These are phyloP conservation scores for Bryum argenteum DNA, from an alignment of 225 moss, liverwort and hornwort genomes.

Conservation along the genomic window DNA sequence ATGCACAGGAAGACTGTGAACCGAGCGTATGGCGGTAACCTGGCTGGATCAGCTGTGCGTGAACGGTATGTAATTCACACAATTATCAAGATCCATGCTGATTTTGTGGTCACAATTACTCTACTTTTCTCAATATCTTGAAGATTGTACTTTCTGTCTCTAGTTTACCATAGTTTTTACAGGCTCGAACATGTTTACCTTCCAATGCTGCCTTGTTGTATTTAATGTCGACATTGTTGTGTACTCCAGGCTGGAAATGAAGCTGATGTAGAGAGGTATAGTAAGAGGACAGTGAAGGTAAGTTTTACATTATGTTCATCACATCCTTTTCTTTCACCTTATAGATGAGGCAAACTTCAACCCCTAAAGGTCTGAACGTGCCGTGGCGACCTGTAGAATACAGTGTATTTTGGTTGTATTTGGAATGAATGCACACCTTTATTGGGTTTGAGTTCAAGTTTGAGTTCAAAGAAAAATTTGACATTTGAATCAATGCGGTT, in stretches of 20 bases:
- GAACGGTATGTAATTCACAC: conserved; percentile 36
- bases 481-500: no score
- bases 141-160: neutral
- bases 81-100: no score
- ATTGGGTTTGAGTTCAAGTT: no score
- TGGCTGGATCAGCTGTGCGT: conserved; percentile 60
- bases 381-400: no score
- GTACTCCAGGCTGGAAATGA: conserved; percentile 59
- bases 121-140: no score
- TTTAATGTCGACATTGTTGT: conserved; percentile 19
- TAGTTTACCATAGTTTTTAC: neutral
- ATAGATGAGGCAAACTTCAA: neutral
- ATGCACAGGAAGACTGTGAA: conserved; percentile 62
- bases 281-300: conserved; percentile 97
- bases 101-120: no score
- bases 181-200: conserved; percentile 7
- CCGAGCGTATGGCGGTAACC: conserved; percentile 61
- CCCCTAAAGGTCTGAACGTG: no score
- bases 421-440: no score
- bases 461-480: no score
- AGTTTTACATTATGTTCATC: neutral
- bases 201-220: conserved; percentile 8
- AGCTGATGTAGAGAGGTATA: conserved; percentile 90
- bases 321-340: neutral
- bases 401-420: no score